Percentiles rank a stretch among this genome's conserved stretches.
Conservation (phyloP, 306 rosid species). For the Quillaja saponaria region DNA sequence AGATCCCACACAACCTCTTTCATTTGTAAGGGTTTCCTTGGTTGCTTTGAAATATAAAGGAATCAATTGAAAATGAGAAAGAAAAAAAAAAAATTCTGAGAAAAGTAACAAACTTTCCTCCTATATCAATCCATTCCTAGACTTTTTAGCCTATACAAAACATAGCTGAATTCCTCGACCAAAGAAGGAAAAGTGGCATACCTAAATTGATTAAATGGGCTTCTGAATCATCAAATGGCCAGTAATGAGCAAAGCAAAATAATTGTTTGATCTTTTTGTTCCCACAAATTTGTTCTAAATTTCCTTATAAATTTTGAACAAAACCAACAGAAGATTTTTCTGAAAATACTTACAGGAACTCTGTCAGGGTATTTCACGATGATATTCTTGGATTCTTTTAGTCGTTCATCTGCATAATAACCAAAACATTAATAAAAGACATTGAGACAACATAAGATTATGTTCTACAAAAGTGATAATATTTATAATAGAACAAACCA, state of each 20-base stretch:
- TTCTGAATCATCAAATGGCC: background rate
- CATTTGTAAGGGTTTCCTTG: too few relatives aligned
- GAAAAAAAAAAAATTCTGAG: background rate
- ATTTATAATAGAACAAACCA: conserved; percentile 29
- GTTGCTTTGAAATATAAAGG: background rate
- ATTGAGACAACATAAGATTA: background rate
- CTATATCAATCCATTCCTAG: too few relatives aligned
- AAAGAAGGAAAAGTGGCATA: background rate
- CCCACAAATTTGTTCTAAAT: background rate
- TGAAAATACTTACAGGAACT: conserved; percentile 31
- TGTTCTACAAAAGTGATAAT: background rate
- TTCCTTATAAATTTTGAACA: background rate
- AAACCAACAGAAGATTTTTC: background rate
- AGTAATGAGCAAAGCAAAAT: background rate
- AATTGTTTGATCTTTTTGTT: background rate
- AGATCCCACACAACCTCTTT: too few relatives aligned
- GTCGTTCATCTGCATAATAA: conserved; percentile 40
- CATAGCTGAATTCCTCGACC: too few relatives aligned
- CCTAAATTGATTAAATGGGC: too few relatives aligned
- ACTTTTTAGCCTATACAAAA: too few relatives aligned
- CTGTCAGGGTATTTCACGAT: conserved; percentile 48
- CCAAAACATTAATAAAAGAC: conserved; percentile 13
- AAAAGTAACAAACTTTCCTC: background rate
- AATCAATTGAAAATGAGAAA: background rate
- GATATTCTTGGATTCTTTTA: conserved; percentile 42